Evolutionary conservation across 208 protist species (phyloP).

Genomic region (Leishmania tarentolae): DNA sequence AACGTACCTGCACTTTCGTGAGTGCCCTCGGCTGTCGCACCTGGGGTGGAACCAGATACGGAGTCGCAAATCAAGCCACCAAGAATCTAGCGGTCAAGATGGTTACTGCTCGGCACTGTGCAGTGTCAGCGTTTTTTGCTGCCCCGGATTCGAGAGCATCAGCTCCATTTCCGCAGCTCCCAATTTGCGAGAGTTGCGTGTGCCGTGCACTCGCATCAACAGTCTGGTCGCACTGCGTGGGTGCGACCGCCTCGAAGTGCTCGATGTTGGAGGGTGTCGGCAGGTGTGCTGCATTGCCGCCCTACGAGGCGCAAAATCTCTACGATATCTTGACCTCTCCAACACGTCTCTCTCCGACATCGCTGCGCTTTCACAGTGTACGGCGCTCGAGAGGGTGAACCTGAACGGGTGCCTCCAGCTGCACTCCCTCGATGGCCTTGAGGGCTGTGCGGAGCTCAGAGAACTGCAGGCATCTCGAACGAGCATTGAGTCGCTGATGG

Average conservation of each 20-base stretch:
- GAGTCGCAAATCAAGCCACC: not conserved
- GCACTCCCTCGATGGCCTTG: not conserved
- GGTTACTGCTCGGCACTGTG: not conserved
- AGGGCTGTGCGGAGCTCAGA: not conserved
- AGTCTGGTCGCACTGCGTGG: not conserved
- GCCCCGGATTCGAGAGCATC: not conserved
- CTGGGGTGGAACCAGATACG: not conserved
- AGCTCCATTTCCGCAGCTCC: not conserved
- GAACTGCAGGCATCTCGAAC: not conserved
- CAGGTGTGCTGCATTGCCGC: conserved; percentile 1
- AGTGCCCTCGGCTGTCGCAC: not conserved
- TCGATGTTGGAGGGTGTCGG: not conserved
- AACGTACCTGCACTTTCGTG: not conserved
- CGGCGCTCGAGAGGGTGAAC: not conserved
- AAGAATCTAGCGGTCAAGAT: not conserved
- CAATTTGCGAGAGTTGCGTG: not conserved
- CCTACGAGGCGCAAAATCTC: not conserved
- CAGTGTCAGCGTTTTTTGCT: conserved; percentile 1
- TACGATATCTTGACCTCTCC: not conserved
- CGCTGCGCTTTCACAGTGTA: not conserved
- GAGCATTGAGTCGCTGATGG: not conserved
- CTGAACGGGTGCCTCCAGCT: not conserved
- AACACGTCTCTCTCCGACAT: not conserved
- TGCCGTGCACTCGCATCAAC: not conserved
- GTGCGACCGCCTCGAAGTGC: not conserved